Evolutionary conservation across 2,329 filamentous ascomycete species (phyloP).

Genomic region (Sporothrix dimorphospora): DNA sequence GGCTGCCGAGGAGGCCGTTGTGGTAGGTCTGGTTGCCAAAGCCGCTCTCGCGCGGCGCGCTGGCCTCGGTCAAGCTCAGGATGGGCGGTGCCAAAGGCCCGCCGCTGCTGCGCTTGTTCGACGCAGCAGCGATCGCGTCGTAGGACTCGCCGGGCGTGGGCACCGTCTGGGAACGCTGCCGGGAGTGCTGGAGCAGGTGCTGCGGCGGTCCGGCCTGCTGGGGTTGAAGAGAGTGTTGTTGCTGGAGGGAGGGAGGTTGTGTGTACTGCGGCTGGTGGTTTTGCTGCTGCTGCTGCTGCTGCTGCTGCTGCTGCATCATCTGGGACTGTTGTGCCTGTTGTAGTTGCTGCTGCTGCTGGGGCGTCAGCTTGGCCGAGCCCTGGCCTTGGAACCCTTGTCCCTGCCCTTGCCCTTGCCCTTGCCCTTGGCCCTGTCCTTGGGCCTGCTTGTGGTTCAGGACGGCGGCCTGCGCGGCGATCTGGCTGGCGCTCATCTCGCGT

Average conservation of each 20-base stretch:
- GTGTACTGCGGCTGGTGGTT: constrained; percentile 45
- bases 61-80: constrained; percentile 67
- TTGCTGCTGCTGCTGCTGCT: constrained; percentile 43
- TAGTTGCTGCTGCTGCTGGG: constrained; percentile 49
- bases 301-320: constrained; percentile 58
- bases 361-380: constrained; percentile 28
- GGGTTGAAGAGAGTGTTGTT: constrained; percentile 49
- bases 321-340: constrained; percentile 52
- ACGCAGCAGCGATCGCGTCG: constrained; percentile 40
- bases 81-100: constrained; percentile 64
- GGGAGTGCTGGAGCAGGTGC: constrained; percentile 49
- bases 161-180: constrained; percentile 76
- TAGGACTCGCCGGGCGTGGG: constrained; percentile 57
- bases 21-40: constrained; percentile 59
- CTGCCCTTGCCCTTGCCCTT: background rate
- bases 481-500: constrained; percentile 63
- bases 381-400: background rate
- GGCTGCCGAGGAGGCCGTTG: constrained; percentile 63
- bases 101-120: constrained; percentile 47
- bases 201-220: constrained; percentile 50
- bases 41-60: constrained; percentile 59
- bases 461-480: constrained; percentile 79
- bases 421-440: background rate
- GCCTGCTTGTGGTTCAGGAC: constrained; percentile 65
- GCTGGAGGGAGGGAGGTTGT: constrained; percentile 39